Base-by-base conservation (phyloP, 2,329 filamentous ascomycete species). In the Aspergillus sojae region DNA sequence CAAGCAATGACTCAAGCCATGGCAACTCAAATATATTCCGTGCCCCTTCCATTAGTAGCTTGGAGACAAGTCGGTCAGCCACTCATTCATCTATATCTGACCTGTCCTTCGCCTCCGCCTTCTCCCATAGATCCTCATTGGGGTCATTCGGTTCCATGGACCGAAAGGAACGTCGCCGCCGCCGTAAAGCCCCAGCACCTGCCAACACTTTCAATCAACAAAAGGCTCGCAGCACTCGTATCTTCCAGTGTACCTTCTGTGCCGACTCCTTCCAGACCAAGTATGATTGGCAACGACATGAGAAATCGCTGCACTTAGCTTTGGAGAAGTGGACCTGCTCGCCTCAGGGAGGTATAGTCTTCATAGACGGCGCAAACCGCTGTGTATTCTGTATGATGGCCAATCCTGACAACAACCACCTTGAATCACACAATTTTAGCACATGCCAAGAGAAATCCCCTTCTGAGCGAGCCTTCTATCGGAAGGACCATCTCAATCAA, bases 401-500 rank as follows among this genome's bases (percentile, higher is more conserved):
- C 28, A 81, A 88, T 58, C 86, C 87, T 0, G 81, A 81, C 9
- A 74, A 79, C 28, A 83, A 84, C 16, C 87, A 89, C 72, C 72
- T 88, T 19, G 86, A 87, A 67, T 80, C 78, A 9, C 87, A 89
- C 76, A 87, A 88, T 66, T 86, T 86, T 71, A 77, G 78, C 39
- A 78, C 81, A 32, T 89, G 87, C 69, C 84, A 86, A 67, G 85
- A 88, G 66, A 89, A 89, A 72, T 85, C 85, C 4, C 66, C 83
- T 1, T 83, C 86, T 53, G 84, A 87, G 62, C 81, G 87, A 41
- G 88, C 85, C 0, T 89, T 88, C 72, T 88, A 86, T 69, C 80
- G 86, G 30, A 88, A 88, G 72, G 86, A 89, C 68, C 86, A 89
- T 69, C 79, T 89, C 14, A 82, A 86, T 57, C 86, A 89, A 69